phyloP scores from a whole-genome alignment of 2,329 filamentous ascomycete genomes.

The Arthrobotrys megalospora region DNA sequence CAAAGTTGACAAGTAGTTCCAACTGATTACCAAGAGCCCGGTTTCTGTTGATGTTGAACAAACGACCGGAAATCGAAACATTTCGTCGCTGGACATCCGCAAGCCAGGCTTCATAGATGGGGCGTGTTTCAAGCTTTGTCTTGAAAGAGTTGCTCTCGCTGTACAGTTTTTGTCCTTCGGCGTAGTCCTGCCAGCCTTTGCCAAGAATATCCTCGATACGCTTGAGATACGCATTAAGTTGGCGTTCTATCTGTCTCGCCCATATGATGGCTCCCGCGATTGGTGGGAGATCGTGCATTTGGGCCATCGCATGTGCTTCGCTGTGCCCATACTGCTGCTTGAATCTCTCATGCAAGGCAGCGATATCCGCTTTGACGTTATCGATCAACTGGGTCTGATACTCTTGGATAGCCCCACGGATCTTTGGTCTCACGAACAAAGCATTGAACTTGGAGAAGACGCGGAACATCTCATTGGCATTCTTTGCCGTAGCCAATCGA shows the following conservation, averaged over 20 bases:
- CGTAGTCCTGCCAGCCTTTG: slow-evolving; percentile 92
- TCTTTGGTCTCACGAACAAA: slow-evolving; percentile 98
- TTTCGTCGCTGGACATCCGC: slow-evolving; percentile 89
- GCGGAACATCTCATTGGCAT: slow-evolving; percentile 99
- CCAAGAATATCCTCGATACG: slow-evolving; percentile 99
- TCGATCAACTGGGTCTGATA: slow-evolving; percentile 99
- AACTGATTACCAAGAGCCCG: slow-evolving; percentile 90
- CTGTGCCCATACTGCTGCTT: slow-evolving; percentile 99
- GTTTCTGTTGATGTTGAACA: slow-evolving; percentile 91
- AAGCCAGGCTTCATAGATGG: slow-evolving; percentile 96
- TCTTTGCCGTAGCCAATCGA: slow-evolving; percentile 93
- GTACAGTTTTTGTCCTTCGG: slow-evolving; percentile 93
- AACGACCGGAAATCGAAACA: slow-evolving; percentile 89
- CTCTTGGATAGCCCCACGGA: slow-evolving; percentile 95
- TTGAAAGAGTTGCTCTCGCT: slow-evolving; percentile 93
- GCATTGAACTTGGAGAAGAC: slow-evolving; percentile 99
- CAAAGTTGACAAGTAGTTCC: slow-evolving; percentile 94
- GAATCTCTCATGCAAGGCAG: slow-evolving; percentile 92
- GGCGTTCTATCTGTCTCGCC: slow-evolving; percentile 95
- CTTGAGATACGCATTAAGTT: slow-evolving; percentile 96
- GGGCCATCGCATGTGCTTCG: slow-evolving; percentile 97
- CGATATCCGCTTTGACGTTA: slow-evolving; percentile 96
- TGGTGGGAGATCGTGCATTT: slow-evolving; percentile 93
- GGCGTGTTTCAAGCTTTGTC: slow-evolving; percentile 93
- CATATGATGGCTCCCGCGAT: slow-evolving; percentile 98